Evolutionary conservation across 768 basidiomycete genomes (phyloP).

Genomic region (Mycena alexandri): DNA sequence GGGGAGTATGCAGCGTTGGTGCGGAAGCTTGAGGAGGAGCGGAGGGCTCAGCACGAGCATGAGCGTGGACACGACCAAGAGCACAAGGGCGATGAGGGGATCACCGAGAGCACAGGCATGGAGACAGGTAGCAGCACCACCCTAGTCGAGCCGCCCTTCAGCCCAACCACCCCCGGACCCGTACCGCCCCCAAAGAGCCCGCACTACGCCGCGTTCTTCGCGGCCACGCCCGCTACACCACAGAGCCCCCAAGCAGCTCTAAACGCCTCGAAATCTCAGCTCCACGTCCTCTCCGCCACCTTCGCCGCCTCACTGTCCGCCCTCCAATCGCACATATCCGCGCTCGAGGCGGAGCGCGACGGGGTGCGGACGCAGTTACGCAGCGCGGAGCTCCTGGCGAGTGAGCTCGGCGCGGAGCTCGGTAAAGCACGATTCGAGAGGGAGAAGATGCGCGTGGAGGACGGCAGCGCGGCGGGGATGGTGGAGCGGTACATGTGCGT

Average conservation of each 20-base stretch:
- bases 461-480: conserved; percentile 84
- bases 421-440: conserved; percentile 63
- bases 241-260: no score
- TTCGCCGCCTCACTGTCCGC: no score
- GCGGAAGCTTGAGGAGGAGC: conserved; percentile 63
- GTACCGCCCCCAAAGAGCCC: no score
- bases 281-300: no score
- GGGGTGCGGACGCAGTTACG: no score
- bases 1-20: conserved; percentile 84
- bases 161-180: neutral
- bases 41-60: neutral
- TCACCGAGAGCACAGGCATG: neutral
- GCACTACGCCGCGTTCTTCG: no score
- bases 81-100: neutral
- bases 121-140: conserved; percentile 16
- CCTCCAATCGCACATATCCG: no score
- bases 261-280: no score
- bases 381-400: conserved; percentile 58
- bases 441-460: conserved; percentile 70
- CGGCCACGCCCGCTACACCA: no score
- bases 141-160: conserved; percentile 23
- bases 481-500: conserved; percentile 88
- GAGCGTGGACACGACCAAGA: no score
- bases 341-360: no score
- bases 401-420: conserved; percentile 60